These are phyloP conservation scores for Aspergillus fructus DNA, from an alignment of 2,329 filamentous ascomycete genomes.

Conservation along the genomic window DNA sequence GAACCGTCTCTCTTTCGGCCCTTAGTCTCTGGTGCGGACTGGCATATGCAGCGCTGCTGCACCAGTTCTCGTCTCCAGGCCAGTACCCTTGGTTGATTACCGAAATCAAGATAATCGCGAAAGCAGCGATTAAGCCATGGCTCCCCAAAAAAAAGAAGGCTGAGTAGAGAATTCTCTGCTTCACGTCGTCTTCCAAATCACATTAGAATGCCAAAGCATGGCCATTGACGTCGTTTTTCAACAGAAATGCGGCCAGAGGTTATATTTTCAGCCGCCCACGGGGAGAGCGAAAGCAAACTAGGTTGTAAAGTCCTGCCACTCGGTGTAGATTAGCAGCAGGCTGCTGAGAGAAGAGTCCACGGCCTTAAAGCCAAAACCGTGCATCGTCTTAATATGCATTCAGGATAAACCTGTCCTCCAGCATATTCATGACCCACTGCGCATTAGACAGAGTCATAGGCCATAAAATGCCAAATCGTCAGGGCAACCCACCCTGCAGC, in stretches of 20 bases:
- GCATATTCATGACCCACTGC: slow-evolving; percentile 7
- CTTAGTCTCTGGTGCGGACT: not conserved
- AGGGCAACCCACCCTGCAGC: slow-evolving; percentile 12
- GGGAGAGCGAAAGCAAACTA: not conserved
- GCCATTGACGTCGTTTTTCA: not conserved
- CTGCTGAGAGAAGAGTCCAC: not conserved
- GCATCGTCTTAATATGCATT: slow-evolving; percentile 2
- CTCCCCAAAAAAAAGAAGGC: not conserved
- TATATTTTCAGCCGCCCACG: not conserved
- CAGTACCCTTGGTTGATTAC: not conserved
- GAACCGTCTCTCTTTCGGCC: not conserved
- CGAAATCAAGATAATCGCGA: not conserved
- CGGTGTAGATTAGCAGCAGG: not conserved
- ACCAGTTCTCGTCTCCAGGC: not conserved
- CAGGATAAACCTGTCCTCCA: slow-evolving; percentile 6
- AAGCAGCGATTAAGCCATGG: not conserved
- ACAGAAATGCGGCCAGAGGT: not conserved
- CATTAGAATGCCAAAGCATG: not conserved
- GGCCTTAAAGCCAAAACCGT: slow-evolving; percentile 2
- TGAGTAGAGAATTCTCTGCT: not conserved
- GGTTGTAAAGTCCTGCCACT: not conserved
- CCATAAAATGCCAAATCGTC: slow-evolving; percentile 9
- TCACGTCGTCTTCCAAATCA: not conserved
- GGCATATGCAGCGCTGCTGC: not conserved
- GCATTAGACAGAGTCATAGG: slow-evolving; percentile 9